Evolutionary conservation across 352 stramenopile species (phyloP).

Genomic region (Phytopythium ostracodes): DNA sequence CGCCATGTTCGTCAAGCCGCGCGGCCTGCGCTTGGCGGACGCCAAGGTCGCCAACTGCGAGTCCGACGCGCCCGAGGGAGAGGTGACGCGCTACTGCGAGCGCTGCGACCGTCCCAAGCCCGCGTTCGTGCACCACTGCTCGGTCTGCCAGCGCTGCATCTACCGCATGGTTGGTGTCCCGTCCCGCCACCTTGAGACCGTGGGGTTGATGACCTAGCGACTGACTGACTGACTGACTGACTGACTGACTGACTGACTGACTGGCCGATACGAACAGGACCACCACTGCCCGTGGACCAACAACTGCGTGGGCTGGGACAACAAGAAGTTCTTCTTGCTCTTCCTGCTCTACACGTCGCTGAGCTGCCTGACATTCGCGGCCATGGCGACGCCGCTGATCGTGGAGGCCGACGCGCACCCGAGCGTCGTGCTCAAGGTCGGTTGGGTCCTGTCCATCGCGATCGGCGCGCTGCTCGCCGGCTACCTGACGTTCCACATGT

Average conservation of each 20-base stretch:
- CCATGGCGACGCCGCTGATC: slow-evolving; percentile 29
- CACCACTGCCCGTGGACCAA: slow-evolving; percentile 84
- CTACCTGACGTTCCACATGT: slow-evolving; percentile 78
- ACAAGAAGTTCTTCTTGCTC: slow-evolving; percentile 84
- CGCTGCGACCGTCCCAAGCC: slow-evolving; percentile 66
- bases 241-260: not conserved
- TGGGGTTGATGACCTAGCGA: not conserved
- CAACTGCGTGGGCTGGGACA: slow-evolving; percentile 83
- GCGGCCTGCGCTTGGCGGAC: slow-evolving; percentile 13
- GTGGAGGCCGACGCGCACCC: slow-evolving; percentile 12
- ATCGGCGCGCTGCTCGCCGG: slow-evolving; percentile 54
- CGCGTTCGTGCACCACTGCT: slow-evolving; percentile 71
- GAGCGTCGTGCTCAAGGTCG: slow-evolving; percentile 30
- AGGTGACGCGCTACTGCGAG: slow-evolving; percentile 62
- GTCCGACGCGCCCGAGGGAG: slow-evolving; percentile 5
- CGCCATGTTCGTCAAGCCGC: slow-evolving; percentile 30
- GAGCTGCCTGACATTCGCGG: slow-evolving; percentile 57
- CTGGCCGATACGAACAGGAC: slow-evolving; percentile 27
- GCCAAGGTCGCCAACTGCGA: slow-evolving; percentile 4
- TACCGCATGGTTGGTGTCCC: slow-evolving; percentile 52
- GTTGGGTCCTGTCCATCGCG: slow-evolving; percentile 43
- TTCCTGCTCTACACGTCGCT: slow-evolving; percentile 74
- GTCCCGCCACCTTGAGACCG: not conserved
- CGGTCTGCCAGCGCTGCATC: slow-evolving; percentile 62
- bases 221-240: not conserved